Conservation (phyloP, 352 stramenopile species). For the Pythium insidiosum region DNA sequence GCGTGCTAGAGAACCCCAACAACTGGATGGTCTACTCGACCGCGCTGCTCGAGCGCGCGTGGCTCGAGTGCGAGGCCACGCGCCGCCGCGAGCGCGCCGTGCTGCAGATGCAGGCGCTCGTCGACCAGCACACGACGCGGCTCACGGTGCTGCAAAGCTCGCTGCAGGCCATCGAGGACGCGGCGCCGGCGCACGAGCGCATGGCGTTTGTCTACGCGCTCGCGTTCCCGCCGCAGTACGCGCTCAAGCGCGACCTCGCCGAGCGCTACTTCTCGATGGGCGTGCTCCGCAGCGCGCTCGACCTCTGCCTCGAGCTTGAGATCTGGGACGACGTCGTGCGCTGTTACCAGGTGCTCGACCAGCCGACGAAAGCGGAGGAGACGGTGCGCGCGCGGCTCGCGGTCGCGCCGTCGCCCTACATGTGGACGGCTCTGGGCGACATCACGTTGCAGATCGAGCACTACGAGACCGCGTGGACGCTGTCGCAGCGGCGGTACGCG, state of each 20-base stretch:
- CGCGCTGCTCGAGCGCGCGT: slow-evolving; percentile 87
- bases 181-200: slow-evolving; percentile 84
- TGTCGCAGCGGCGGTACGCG: slow-evolving; percentile 89
- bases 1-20: slow-evolving; percentile 90
- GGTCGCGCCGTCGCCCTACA: slow-evolving; percentile 85
- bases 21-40: slow-evolving; percentile 97
- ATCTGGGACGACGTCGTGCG: slow-evolving; percentile 96
- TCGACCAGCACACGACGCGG: slow-evolving; percentile 93
- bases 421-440: slow-evolving; percentile 92
- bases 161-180: slow-evolving; percentile 82
- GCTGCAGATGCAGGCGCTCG: slow-evolving; percentile 94
- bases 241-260: slow-evolving; percentile 89
- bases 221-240: slow-evolving; percentile 92
- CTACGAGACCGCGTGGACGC: slow-evolving; percentile 89
- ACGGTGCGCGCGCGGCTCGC: slow-evolving; percentile 84
- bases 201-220: slow-evolving; percentile 90
- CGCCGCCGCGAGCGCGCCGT: slow-evolving; percentile 91
- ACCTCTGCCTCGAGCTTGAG: slow-evolving; percentile 92
- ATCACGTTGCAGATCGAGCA: slow-evolving; percentile 85
- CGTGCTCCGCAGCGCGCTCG: slow-evolving; percentile 81
- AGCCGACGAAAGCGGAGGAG: slow-evolving; percentile 85
- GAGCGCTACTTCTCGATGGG: slow-evolving; percentile 91
- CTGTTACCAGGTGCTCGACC: slow-evolving; percentile 91
- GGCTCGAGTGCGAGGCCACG: slow-evolving; percentile 92
- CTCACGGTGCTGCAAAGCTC: slow-evolving; percentile 89